Percentiles rank a stretch among this genome's conserved stretches.
Evolutionary conservation across 352 stramenopile species (phyloP).

Genomic region (Aphanomyces euteiches): DNA sequence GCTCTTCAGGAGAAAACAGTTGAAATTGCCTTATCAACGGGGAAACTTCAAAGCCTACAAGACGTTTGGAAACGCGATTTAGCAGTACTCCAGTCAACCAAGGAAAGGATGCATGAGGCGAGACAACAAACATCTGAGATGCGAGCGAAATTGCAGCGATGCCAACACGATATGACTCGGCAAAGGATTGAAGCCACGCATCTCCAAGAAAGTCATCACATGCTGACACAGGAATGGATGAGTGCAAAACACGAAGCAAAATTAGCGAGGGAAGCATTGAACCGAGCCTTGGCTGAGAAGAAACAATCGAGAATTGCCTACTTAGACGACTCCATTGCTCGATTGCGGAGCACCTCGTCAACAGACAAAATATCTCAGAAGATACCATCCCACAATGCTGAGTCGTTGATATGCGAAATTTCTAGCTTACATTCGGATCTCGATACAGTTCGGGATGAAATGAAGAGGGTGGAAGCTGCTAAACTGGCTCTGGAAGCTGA

Average conservation of each 20-base stretch:
- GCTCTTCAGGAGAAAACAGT: constrained; percentile 60
- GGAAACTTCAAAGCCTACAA: constrained; percentile 23
- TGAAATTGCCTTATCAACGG: constrained; percentile 37
- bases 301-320: too few species aligned
- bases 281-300: neutral
- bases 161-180: constrained; percentile 45
- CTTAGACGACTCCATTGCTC: too few species aligned
- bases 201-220: neutral
- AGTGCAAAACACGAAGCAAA: neutral
- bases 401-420: neutral
- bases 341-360: too few species aligned
- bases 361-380: too few species aligned
- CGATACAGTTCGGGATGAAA: neutral
- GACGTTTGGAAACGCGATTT: constrained; percentile 39
- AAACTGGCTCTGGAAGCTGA: neutral
- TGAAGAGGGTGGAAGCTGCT: neutral
- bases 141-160: constrained; percentile 54
- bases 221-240: constrained; percentile 3
- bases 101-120: constrained; percentile 49
- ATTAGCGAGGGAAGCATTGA: neutral
- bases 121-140: constrained; percentile 47
- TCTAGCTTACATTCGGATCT: neutral
- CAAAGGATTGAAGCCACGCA: constrained; percentile 5
- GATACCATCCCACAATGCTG: neutral
- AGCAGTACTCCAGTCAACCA: constrained; percentile 48